Evolutionary conservation across 2,329 filamentous ascomycete genomes (phyloP).

Genomic region (Colletotrichum cordylinicola): DNA sequence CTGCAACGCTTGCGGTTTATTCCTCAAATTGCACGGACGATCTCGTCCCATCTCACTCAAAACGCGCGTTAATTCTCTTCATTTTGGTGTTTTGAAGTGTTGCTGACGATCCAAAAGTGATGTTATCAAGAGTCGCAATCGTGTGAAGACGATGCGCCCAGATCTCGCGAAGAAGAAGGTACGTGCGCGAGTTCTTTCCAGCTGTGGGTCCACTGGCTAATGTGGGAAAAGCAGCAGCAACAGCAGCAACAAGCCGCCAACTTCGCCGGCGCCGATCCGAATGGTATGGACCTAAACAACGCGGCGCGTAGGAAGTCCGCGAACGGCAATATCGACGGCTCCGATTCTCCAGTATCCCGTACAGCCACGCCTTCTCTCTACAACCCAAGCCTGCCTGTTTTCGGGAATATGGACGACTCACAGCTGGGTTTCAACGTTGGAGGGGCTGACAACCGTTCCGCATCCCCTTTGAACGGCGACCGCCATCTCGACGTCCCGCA

Average conservation of each 20-base stretch:
- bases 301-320: constrained; percentile 69
- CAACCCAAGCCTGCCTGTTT: constrained; percentile 77
- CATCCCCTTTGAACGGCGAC: constrained; percentile 59
- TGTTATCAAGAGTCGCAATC: constrained; percentile 98
- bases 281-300: constrained; percentile 63
- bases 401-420: constrained; percentile 78
- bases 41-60: background rate
- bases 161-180: constrained; percentile 88
- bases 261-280: constrained; percentile 50
- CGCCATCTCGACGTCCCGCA: constrained; percentile 75
- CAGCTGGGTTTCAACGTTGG: constrained; percentile 62
- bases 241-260: constrained; percentile 43
- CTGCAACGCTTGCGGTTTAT: constrained; percentile 97
- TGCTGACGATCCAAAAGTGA: constrained; percentile 49
- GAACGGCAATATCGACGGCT: constrained; percentile 76
- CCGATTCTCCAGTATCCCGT: constrained; percentile 80
- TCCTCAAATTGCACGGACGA: constrained; percentile 89
- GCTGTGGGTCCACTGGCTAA: background rate
- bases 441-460: constrained; percentile 53
- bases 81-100: background rate
- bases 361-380: constrained; percentile 80
- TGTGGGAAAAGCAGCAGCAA: constrained; percentile 33
- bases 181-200: constrained; percentile 30
- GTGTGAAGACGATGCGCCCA: constrained; percentile 85
- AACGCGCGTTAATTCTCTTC: background rate